Evolutionary conservation across 176 grass and related monocot species (phyloP).

Genomic region (Areca catechu): DNA sequence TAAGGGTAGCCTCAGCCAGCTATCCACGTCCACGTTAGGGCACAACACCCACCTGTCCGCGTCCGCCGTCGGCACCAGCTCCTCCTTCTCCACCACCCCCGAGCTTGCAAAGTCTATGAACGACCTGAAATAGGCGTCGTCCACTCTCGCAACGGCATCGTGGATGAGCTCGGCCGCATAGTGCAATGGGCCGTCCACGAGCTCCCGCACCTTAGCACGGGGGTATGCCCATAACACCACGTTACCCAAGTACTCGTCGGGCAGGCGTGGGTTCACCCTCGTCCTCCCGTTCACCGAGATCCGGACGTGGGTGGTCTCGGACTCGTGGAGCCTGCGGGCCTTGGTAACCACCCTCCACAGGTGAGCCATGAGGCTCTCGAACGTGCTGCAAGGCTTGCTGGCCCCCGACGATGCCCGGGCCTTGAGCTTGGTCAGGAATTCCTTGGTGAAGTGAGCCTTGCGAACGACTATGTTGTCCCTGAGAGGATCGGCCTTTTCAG

Average conservation of each 20-base stretch:
- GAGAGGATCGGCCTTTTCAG: background rate
- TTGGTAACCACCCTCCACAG: constrained; percentile 26
- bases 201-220: constrained; percentile 12
- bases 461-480: background rate
- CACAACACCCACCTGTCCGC: background rate
- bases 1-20: constrained; percentile 24
- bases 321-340: constrained; percentile 15
- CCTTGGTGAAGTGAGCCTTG: constrained; percentile 9
- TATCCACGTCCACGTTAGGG: constrained; percentile 16
- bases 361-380: constrained; percentile 26
- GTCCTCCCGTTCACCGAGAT: constrained; percentile 24
- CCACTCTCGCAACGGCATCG: constrained; percentile 15
- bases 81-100: constrained; percentile 21
- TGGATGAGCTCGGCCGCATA: constrained; percentile 19
- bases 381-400: constrained; percentile 19
- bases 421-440: constrained; percentile 14
- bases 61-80: background rate
- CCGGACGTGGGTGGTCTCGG: constrained; percentile 11
- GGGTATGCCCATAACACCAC: constrained; percentile 25
- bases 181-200: constrained; percentile 1
- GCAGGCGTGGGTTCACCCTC: constrained; percentile 12
- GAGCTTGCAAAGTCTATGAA: constrained; percentile 28
- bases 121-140: constrained; percentile 29
- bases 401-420: constrained; percentile 8
- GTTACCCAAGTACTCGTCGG: constrained; percentile 34